phyloP scores from a whole-genome alignment of 2,329 filamentous ascomycete species.

The Aspergillus niger region DNA sequence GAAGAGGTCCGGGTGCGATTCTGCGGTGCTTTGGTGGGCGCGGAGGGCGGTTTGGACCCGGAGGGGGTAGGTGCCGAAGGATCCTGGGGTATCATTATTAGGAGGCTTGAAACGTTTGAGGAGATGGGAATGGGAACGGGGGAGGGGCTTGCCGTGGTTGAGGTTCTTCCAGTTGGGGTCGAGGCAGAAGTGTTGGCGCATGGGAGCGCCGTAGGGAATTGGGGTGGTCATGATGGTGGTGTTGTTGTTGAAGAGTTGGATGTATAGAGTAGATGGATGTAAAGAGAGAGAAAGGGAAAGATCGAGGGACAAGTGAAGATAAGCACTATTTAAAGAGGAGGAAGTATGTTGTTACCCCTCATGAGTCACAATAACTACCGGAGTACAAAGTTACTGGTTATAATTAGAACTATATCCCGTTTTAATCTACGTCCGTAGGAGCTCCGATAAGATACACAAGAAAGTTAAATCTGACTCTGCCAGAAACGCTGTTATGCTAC shows the following conservation, averaged over 20 bases:
- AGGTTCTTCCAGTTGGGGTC: slow-evolving; percentile 69
- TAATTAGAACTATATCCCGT: too few species aligned
- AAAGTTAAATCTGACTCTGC: too few species aligned
- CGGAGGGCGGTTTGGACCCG: slow-evolving; percentile 62
- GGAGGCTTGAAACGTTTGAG: neutral
- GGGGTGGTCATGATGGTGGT: neutral
- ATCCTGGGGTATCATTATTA: slow-evolving; percentile 47
- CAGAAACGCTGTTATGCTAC: too few species aligned
- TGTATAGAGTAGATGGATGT: neutral
- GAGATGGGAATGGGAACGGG: neutral
- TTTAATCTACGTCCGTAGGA: too few species aligned
- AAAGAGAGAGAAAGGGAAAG: neutral
- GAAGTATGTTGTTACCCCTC: too few species aligned
- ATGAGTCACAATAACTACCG: too few species aligned
- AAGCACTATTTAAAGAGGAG: too few species aligned
- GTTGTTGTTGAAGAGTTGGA: neutral
- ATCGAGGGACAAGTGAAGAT: too few species aligned
- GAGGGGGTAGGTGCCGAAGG: slow-evolving; percentile 75
- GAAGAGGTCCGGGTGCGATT: slow-evolving; percentile 73
- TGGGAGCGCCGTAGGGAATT: slow-evolving; percentile 53
- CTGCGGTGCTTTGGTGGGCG: slow-evolving; percentile 66
- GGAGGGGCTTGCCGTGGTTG: slow-evolving; percentile 67
- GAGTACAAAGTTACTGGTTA: too few species aligned
- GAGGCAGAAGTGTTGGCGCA: slow-evolving; percentile 70
- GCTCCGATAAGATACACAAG: too few species aligned